phyloP scores from a whole-genome alignment of 78 protist genomes.

The Emiliania huxleyi region DNA sequence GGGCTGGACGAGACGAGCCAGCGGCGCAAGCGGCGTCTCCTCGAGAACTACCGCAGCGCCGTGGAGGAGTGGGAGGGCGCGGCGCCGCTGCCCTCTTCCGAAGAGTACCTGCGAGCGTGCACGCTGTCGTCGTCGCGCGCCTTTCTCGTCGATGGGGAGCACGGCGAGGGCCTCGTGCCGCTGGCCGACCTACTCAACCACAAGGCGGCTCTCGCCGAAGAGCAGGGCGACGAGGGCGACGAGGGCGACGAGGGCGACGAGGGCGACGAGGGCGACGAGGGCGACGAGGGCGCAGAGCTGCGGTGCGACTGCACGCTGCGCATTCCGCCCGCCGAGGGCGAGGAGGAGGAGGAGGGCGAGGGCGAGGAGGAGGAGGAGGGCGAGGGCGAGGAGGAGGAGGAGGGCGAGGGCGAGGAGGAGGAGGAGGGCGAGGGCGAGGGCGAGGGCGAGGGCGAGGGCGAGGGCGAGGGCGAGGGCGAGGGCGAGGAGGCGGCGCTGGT shows the following conservation, averaged over 20 bases:
- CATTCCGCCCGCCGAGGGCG: neutral
- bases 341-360: neutral
- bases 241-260: slow-evolving; percentile 3
- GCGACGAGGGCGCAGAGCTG: too few relatives aligned
- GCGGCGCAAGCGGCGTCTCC: neutral
- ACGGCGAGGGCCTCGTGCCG: slow-evolving; percentile 15
- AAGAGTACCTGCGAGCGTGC: neutral
- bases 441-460: too few relatives aligned
- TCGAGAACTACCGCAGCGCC: neutral
- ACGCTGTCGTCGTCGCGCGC: neutral
- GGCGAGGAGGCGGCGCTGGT: neutral
- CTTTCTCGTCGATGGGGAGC: neutral
- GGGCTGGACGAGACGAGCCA: neutral
- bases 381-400: neutral
- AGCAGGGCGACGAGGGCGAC: neutral
- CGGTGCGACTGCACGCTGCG: too few relatives aligned
- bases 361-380: neutral
- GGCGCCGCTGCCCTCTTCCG: neutral
- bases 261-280: too few relatives aligned
- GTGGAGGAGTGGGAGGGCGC: neutral
- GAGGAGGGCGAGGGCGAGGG: neutral
- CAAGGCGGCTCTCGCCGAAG: neutral
- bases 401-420: neutral
- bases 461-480: too few relatives aligned
- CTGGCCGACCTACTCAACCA: slow-evolving; percentile 32